Base-by-base conservation (phyloP, 2,329 filamentous ascomycete genomes). In the Xylariaceae sp. region DNA sequence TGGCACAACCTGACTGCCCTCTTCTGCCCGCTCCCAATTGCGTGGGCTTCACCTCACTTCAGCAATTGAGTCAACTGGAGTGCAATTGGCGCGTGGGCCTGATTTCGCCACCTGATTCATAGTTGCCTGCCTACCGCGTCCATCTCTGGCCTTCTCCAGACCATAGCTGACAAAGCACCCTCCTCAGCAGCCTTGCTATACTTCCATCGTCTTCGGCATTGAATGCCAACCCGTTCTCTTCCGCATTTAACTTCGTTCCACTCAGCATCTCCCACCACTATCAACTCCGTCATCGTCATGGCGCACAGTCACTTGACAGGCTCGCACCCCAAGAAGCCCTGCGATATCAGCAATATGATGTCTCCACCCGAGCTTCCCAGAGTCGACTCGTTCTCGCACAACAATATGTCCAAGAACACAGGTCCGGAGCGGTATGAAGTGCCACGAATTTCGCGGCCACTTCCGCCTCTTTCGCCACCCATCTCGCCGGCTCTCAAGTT, bases 361-460 rank as follows among this genome's bases (percentile, higher is more conserved):
- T 80, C 76, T 15, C 76, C 76, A 19, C 75, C 75, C 15, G 75
- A 78, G 23, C 61, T 62, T n/a, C 52, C 64, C 21, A 65, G 63
- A 31, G 56, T 63, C 24, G 74, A 79, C 42, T 73, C 56, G 46
- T 79, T 77, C 52, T 56, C 47, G 29, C 57, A 61, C 24, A 38
- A 42, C 33, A 40, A 37, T n/a, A 41, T 35, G 30, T 37, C 44
- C 16, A 49, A 40, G 42, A 38, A 50, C 33, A 51, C 38, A 34
- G 42, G 44, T 34, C 35, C 51, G 32, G 32, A 45, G 30, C 32
- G 49, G 31, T 50, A 52, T 32, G 39, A 50, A 38, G 27, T 48
- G 51, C 40, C 59, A 57, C 42, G 55, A 51, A 26, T 38, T 21
- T 55, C 52, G 16, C 55, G 60, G 44, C 65, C 60, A 29, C 63